Evolutionary conservation across 306 rosid genomes (phyloP).

Genomic region (Neltuma alba): DNA sequence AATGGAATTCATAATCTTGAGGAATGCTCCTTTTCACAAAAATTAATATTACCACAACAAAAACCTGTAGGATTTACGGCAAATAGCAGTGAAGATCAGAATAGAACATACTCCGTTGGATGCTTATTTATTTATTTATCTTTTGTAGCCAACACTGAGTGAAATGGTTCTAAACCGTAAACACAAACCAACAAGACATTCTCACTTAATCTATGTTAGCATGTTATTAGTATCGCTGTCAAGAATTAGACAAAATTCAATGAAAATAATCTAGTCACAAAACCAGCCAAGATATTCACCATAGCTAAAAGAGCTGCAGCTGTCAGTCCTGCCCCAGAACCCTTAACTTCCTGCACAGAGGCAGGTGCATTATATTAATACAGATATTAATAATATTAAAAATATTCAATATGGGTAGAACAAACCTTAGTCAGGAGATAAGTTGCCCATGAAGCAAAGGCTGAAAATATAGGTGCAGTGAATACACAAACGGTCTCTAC

Average conservation of each 20-base stretch:
- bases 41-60: background rate
- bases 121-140: background rate
- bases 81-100: background rate
- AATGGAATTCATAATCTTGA: background rate
- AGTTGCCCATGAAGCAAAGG: slow-evolving; percentile 75
- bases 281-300: slow-evolving; percentile 49
- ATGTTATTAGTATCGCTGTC: background rate
- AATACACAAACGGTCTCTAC: slow-evolving; percentile 80
- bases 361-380: slow-evolving; percentile 14
- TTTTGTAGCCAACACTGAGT: background rate
- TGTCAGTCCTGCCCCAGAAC: slow-evolving; percentile 75
- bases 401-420: slow-evolving; percentile 8
- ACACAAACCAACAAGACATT: background rate
- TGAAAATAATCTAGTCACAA: slow-evolving; percentile 19
- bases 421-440: slow-evolving; percentile 68
- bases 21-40: background rate
- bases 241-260: slow-evolving; percentile 1
- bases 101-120: background rate
- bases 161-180: background rate
- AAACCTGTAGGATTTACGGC: background rate
- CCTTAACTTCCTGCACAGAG: slow-evolving; percentile 62
- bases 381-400: background rate
- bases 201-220: slow-evolving; percentile 8
- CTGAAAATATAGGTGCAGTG: slow-evolving; percentile 80
- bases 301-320: slow-evolving; percentile 75